Percentiles rank a stretch among this genome's conserved stretches.
Conservation (phyloP, 306 rosid genomes). For the Vigna mungo region DNA sequence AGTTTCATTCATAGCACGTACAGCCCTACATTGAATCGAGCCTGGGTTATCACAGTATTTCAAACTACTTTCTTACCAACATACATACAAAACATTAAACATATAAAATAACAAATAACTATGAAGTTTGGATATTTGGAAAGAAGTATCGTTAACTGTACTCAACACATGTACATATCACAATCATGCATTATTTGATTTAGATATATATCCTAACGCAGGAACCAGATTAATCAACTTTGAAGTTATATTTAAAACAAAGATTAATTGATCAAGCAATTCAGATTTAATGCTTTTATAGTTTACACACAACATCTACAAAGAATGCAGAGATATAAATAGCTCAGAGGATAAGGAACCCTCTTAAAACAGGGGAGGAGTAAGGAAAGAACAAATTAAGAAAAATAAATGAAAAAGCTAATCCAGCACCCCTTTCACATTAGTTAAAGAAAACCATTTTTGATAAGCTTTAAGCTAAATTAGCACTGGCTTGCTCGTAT, state of each 20-base stretch:
- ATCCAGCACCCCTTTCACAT: neutral
- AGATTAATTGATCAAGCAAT: constrained; percentile 21
- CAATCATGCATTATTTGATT: constrained; percentile 22
- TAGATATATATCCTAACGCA: constrained; percentile 27
- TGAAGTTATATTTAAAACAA: constrained; percentile 15
- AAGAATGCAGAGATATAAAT: neutral
- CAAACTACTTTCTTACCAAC: constrained; percentile 33
- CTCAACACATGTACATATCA: constrained; percentile 25
- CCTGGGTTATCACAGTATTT: constrained; percentile 41
- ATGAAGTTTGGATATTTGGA: constrained; percentile 15
- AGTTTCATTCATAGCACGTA: constrained; percentile 96
- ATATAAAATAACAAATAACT: constrained; percentile 25
- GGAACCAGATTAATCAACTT: constrained; percentile 33
- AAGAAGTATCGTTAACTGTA: constrained; percentile 30
- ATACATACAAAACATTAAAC: constrained; percentile 13
- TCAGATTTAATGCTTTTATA: neutral
- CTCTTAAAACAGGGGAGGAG: neutral
- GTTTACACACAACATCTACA: neutral
- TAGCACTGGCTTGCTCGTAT: constrained; percentile 5
- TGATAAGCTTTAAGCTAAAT: constrained; percentile 22
- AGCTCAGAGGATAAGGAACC: constrained; percentile 18
- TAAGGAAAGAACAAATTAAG: neutral
- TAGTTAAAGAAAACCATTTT: neutral
- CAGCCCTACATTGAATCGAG: constrained; percentile 75
- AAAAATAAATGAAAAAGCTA: neutral